phyloP scores from a whole-genome alignment of 2,329 filamentous ascomycete genomes.

The Penicillium verrucosum region DNA sequence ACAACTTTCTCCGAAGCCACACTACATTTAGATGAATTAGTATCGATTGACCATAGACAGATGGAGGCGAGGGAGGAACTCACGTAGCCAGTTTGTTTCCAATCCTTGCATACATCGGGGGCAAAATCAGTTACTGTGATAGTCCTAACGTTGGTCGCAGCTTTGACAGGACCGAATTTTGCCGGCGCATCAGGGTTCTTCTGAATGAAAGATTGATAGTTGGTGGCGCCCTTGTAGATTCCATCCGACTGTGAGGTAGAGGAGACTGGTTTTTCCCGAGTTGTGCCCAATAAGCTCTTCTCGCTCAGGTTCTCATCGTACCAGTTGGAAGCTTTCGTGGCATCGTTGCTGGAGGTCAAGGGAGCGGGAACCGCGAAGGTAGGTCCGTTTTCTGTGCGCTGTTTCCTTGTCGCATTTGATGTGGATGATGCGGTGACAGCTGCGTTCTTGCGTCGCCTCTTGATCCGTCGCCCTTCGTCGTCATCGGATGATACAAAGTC shows the following conservation, averaged over 20 bases:
- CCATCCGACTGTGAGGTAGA: constrained; percentile 51
- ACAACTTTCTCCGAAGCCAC: constrained; percentile 73
- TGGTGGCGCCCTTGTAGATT: constrained; percentile 73
- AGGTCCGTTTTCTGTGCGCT: constrained; percentile 51
- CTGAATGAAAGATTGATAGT: constrained; percentile 70
- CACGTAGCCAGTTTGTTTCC: constrained; percentile 68
- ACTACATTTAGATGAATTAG: constrained; percentile 35
- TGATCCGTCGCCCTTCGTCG: constrained; percentile 71
- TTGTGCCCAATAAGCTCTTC: constrained; percentile 46
- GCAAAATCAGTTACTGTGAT: constrained; percentile 88
- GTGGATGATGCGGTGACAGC: constrained; percentile 63
- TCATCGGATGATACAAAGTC: constrained; percentile 73
- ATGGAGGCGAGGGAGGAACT: constrained; percentile 25
- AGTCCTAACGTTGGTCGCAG: constrained; percentile 79
- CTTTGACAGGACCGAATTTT: constrained; percentile 81
- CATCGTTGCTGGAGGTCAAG: constrained; percentile 72
- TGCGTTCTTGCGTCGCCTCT: constrained; percentile 70
- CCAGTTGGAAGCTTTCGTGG: constrained; percentile 87
- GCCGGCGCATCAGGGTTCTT: constrained; percentile 73
- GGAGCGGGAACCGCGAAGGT: constrained; percentile 60
- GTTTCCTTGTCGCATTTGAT: constrained; percentile 34
- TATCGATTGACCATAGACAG: constrained; percentile 50
- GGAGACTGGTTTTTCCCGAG: constrained; percentile 15
- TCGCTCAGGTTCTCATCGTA: constrained; percentile 65
- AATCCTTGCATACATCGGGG: constrained; percentile 94